These are phyloP conservation scores for Naganishia sp. DNA, from an alignment of 1,284 basidiomycete species.

Conservation along the genomic window DNA sequence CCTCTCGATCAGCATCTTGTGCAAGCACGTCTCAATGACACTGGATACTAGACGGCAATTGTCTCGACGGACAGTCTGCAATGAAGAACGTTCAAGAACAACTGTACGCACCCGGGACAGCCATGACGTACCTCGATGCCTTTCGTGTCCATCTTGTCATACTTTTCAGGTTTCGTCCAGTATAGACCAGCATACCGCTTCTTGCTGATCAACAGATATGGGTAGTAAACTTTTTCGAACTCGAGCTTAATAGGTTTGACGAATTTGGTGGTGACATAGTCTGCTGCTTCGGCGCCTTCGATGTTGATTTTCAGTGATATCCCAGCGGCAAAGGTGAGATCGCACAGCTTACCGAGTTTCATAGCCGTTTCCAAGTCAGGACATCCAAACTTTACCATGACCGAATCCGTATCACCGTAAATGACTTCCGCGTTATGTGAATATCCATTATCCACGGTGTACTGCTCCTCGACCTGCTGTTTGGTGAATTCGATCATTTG, in stretches of 20 bases:
- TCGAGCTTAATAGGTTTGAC: conserved; percentile 93
- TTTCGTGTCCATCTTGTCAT: conserved; percentile 98
- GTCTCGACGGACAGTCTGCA: conserved; percentile 88
- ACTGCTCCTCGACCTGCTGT: conserved; percentile 83
- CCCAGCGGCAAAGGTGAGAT: neutral
- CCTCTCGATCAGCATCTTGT: conserved; percentile 92
- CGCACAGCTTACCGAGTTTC: conserved; percentile 67
- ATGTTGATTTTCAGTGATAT: no score
- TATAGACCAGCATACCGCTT: conserved; percentile 96
- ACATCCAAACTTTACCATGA: conserved; percentile 94
- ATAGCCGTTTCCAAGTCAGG: conserved; percentile 80
- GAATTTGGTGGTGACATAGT: conserved; percentile 87
- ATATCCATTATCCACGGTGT: conserved; percentile 80
- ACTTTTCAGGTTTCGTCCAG: conserved; percentile 90
- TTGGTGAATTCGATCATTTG: conserved; percentile 98
- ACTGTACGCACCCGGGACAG: neutral
- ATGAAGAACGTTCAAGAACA: conserved; percentile 2
- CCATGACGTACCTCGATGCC: conserved; percentile 80
- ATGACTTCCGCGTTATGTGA: conserved; percentile 85
- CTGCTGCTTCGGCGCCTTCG: conserved; percentile 87
- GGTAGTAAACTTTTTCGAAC: conserved; percentile 98
- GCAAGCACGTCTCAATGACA: conserved; percentile 92
- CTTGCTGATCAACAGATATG: conserved; percentile 93
- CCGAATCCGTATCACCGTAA: conserved; percentile 96
- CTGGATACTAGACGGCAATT: conserved; percentile 94